Evolutionary conservation across 225 moss, liverwort and hornwort species (phyloP).

Genomic region (Antitrichia curtipendula): DNA sequence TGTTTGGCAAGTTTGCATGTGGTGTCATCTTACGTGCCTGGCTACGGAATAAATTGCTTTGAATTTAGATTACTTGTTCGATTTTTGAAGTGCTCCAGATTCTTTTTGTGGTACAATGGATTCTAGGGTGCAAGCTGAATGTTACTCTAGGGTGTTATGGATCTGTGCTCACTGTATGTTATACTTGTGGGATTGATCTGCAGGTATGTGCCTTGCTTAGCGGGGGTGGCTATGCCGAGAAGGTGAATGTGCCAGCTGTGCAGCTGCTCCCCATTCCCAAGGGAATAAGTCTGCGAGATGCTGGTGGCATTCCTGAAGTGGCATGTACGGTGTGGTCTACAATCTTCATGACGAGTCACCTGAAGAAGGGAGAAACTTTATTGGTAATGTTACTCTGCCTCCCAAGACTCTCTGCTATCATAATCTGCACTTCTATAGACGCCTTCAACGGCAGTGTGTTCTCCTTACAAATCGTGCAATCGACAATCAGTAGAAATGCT

Average conservation of each 20-base stretch:
- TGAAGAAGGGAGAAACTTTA: slow-evolving; percentile 48
- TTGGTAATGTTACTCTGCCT: slow-evolving; percentile 21
- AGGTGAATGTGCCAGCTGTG: slow-evolving; percentile 42
- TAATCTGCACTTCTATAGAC: not conserved
- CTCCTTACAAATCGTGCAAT: not conserved
- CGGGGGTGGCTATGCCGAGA: slow-evolving; percentile 92
- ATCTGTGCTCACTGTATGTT: not conserved
- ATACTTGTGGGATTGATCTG: not conserved
- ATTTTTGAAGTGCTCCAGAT: not conserved
- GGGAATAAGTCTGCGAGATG: slow-evolving; percentile 49
- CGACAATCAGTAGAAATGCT: not conserved
- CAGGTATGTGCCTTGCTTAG: slow-evolving; percentile 86
- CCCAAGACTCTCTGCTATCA: not conserved
- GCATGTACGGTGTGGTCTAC: slow-evolving; percentile 82
- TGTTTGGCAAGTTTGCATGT: not conserved
- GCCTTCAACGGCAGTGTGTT: not conserved
- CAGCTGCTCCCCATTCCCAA: slow-evolving; percentile 67
- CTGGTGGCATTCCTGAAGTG: slow-evolving; percentile 66
- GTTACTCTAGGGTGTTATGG: not conserved
- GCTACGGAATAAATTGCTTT: not conserved
- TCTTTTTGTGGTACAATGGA: not conserved
- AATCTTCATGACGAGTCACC: slow-evolving; percentile 65
- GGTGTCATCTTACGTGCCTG: not conserved
- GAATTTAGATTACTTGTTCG: not conserved
- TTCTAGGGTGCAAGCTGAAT: not conserved